Evolutionary conservation across 23 red algal species (phyloP).

Genomic region (Cyanidium caldarium): DNA sequence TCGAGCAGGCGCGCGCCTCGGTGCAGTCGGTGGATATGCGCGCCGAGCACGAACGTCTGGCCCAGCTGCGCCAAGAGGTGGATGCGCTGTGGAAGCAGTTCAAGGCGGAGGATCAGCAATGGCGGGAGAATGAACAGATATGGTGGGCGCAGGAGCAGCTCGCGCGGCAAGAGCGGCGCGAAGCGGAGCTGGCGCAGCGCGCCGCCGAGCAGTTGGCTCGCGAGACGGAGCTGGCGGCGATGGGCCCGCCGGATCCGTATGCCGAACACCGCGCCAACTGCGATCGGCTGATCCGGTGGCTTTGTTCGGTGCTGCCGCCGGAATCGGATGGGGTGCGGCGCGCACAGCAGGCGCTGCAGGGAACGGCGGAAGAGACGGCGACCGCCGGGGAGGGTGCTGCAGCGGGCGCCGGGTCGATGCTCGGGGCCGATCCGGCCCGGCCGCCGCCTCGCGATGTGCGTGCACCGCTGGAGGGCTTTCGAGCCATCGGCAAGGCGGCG

Average conservation of each 20-base stretch:
- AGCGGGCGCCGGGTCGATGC: too few species aligned
- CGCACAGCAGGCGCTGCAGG: too few species aligned
- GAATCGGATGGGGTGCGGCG: too few species aligned
- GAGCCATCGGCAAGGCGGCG: too few species aligned
- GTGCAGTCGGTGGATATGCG: background rate
- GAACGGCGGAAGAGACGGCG: too few species aligned
- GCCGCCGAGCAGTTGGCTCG: background rate
- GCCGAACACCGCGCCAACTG: background rate
- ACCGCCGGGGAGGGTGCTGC: too few species aligned
- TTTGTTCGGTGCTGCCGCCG: background rate
- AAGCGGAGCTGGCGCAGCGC: background rate
- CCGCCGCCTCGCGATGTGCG: too few species aligned
- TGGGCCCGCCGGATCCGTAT: background rate
- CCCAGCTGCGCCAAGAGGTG: background rate
- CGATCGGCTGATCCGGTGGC: background rate
- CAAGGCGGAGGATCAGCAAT: background rate
- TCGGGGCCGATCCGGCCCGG: too few species aligned
- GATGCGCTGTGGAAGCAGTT: background rate
- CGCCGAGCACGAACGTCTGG: background rate
- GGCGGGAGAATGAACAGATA: background rate
- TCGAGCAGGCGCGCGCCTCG: background rate
- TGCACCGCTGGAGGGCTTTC: too few species aligned
- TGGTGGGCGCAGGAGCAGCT: constrained; percentile 5
- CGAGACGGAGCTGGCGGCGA: background rate
- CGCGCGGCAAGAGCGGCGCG: background rate